Evolutionary conservation across 768 basidiomycete species (phyloP).

Genomic region (Suillus variegatus): DNA sequence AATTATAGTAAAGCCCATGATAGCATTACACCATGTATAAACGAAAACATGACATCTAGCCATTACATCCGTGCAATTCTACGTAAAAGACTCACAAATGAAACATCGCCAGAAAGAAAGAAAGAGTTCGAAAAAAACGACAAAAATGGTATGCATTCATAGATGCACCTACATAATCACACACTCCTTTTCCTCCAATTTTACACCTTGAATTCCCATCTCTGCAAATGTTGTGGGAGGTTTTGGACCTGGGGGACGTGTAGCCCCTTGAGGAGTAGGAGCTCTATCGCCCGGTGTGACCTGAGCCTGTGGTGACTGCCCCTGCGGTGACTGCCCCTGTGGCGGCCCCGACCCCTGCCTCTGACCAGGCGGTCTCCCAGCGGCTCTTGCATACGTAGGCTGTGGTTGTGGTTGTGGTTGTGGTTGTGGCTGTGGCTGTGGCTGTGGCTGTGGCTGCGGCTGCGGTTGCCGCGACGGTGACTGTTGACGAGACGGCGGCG

Average conservation of each 20-base stretch:
- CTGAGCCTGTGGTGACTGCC: slow-evolving; percentile 4
- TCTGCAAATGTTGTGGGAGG: slow-evolving; percentile 85
- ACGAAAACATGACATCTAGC: slow-evolving; percentile 1
- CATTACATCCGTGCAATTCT: neutral
- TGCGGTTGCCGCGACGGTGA: slow-evolving; percentile 16
- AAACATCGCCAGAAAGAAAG: neutral
- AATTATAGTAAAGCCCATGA: neutral
- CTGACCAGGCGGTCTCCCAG: slow-evolving; percentile 35
- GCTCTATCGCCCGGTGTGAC: slow-evolving; percentile 3
- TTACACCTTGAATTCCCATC: slow-evolving; percentile 86
- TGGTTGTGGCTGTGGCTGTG: neutral
- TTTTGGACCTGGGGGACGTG: slow-evolving; percentile 15
- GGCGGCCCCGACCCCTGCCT: slow-evolving; percentile 19
- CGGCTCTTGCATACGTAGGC: slow-evolving; percentile 24
- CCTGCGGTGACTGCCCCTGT: slow-evolving; percentile 17
- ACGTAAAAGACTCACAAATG: neutral
- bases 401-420: neutral
- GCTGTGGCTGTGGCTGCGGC: neutral
- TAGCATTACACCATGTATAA: neutral
- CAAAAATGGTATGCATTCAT: neutral
- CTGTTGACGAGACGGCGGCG: slow-evolving; percentile 17
- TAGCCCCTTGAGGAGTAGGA: slow-evolving; percentile 10
- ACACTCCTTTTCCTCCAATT: slow-evolving; percentile 82
- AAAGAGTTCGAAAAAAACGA: neutral
- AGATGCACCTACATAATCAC: slow-evolving; percentile 66